Evolutionary conservation across 2,329 filamentous ascomycete genomes (phyloP), one percentile per base, ranked within the genome.

Genomic region (Diaporthe sp.): DNA sequence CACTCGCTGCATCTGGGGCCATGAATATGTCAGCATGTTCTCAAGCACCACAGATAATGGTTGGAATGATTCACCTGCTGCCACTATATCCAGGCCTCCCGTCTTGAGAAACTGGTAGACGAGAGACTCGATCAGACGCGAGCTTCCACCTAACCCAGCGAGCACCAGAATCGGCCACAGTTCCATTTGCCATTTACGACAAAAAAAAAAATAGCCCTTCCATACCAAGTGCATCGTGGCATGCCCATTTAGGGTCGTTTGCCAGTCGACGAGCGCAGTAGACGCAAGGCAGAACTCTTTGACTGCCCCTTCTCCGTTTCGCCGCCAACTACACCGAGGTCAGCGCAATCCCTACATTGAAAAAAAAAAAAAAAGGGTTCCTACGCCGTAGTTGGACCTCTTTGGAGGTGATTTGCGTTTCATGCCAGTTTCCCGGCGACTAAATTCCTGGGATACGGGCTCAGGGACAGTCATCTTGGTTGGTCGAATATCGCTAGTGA

Each of bases 201-300:
- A 37, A 28, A 8, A 28, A 34, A 31, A 13, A 34, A 17, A 17
- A 60, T 25, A 28, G 39, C 13, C 28, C 22, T 13, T 15, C 31
- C 72, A 55, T 57, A 72, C 75, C 68, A 28, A 70, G 0, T 31
- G 73, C 75, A 62, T 76, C 68, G 42, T 72, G 61, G 25, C 75
- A 76, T 9, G 55, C 44, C 75, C 75, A 75, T 17, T 37, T 65
- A 12, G 75, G 73, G 6, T 75, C 75, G 25, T 75, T 72, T 15
- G 67, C 73, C 28, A 76, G 60, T 7, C 72, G 67, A 17, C 72
- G 68, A 15, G 62, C 60, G 37, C 75, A 75, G 13, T 72, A 68
- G 8, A 62, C 42, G 31, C 75, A 76, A 19, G 75, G 75, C 3
- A 70, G 46, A 10, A 60, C 67, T 51, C 75, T 28, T 25, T 3